Evolutionary conservation across 1,284 basidiomycete genomes (phyloP).

Genomic region (Pseudozyma hubeiensis): DNA sequence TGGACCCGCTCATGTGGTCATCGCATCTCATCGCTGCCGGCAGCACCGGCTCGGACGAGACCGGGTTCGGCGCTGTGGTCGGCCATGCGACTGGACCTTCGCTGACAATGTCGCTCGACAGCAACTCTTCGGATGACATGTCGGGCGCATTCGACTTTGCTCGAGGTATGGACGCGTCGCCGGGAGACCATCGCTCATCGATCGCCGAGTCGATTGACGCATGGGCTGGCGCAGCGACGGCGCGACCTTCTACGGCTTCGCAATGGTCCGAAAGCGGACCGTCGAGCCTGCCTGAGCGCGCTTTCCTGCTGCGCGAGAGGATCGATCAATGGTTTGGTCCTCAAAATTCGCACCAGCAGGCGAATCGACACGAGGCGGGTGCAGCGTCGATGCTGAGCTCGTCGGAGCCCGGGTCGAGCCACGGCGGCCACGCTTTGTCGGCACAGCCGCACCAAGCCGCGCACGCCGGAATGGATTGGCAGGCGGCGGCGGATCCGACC

Average conservation of each 20-base stretch:
- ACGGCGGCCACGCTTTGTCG: constrained; percentile 9
- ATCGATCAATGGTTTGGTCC: constrained; percentile 43
- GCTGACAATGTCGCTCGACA: constrained; percentile 49
- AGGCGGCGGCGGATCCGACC: constrained; percentile 19
- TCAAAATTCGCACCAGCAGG: constrained; percentile 19
- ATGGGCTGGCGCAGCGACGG: constrained; percentile 27
- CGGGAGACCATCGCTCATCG: constrained; percentile 35
- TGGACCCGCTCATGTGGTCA: constrained; percentile 43
- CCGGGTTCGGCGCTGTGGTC: constrained; percentile 16
- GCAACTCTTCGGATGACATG: constrained; percentile 47
- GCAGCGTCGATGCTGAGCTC: constrained; percentile 25
- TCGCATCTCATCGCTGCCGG: constrained; percentile 31
- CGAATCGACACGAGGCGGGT: constrained; percentile 8
- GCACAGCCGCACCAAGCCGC: constrained; percentile 10
- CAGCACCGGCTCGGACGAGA: constrained; percentile 20
- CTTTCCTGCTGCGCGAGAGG: constrained; percentile 35
- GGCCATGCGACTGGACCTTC: constrained; percentile 38
- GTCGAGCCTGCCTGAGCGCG: constrained; percentile 35
- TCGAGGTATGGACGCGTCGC: constrained; percentile 35
- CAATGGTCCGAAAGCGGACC: constrained; percentile 45
- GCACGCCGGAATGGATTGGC: constrained; percentile 30
- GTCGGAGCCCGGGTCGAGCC: constrained; percentile 29
- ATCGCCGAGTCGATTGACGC: constrained; percentile 44
- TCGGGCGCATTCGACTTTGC: constrained; percentile 46
- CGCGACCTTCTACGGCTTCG: constrained; percentile 32